phyloP scores from a whole-genome alignment of 805 yeast species.

The Metschnikowia arizonensis region DNA sequence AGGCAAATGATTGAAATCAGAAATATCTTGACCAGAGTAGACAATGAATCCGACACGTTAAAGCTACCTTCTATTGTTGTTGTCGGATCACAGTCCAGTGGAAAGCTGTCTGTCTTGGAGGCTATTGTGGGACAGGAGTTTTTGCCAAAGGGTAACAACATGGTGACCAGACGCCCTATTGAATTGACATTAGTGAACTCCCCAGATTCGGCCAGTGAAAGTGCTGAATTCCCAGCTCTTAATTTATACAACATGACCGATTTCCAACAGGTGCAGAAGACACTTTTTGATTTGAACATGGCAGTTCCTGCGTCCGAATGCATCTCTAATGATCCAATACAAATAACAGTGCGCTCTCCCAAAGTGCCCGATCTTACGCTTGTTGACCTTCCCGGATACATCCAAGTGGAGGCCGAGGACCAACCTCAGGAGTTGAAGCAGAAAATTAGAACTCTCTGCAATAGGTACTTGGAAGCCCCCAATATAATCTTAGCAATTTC shows the following conservation, averaged over 20 bases:
- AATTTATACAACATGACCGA: conserved; percentile 79
- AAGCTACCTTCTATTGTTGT: conserved; percentile 94
- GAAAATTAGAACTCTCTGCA: conserved; percentile 76
- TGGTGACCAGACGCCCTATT: conserved; percentile 97
- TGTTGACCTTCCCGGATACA: conserved; percentile 96
- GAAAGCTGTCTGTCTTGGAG: conserved; percentile 94
- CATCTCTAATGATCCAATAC: conserved; percentile 90
- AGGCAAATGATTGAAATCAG: conserved; percentile 97
- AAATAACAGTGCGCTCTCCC: conserved; percentile 85
- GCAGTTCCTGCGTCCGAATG: conserved; percentile 87
- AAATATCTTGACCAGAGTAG: conserved; percentile 68
- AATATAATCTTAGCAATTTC: conserved; percentile 93
- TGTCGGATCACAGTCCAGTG: conserved; percentile 95
- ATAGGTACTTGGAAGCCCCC: conserved; percentile 82
- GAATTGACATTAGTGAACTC: conserved; percentile 90
- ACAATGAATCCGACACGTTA: conserved; percentile 62
- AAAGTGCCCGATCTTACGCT: conserved; percentile 83
- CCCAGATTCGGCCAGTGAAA: conserved; percentile 72
- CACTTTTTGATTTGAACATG: conserved; percentile 83
- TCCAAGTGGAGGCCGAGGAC: conserved; percentile 94
- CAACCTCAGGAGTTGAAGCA: conserved; percentile 83
- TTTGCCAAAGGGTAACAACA: conserved; percentile 92
- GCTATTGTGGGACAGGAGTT: conserved; percentile 98
- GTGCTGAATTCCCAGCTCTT: conserved; percentile 91
- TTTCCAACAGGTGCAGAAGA: conserved; percentile 81